Conservation (phyloP, 352 stramenopile species). For the Pelagophyceae sp. region DNA sequence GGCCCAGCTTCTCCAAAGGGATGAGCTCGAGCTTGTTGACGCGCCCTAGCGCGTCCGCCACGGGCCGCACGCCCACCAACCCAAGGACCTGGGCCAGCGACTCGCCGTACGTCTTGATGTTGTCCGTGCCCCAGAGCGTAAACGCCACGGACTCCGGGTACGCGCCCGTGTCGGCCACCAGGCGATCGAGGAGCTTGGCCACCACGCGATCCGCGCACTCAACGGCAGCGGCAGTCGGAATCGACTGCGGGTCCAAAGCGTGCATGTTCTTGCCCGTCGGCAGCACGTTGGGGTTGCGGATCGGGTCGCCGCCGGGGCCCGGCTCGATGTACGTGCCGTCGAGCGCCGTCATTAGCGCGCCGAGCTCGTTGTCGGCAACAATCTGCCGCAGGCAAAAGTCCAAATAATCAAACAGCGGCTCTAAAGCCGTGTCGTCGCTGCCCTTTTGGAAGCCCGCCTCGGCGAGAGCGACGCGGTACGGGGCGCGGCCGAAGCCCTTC, state of each 20-base stretch:
- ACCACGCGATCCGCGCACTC: slow-evolving; percentile 60
- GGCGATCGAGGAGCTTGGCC: slow-evolving; percentile 64
- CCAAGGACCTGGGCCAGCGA: slow-evolving; percentile 64
- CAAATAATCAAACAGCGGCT: slow-evolving; percentile 60
- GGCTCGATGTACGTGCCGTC: slow-evolving; percentile 70
- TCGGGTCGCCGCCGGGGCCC: slow-evolving; percentile 67
- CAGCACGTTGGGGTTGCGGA: slow-evolving; percentile 71
- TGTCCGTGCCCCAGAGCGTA: slow-evolving; percentile 74
- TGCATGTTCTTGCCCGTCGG: slow-evolving; percentile 76
- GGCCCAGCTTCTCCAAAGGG: slow-evolving; percentile 63
- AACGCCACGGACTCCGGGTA: slow-evolving; percentile 72
- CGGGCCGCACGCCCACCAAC: slow-evolving; percentile 60
- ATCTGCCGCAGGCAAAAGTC: slow-evolving; percentile 75
- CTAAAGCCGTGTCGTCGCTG: slow-evolving; percentile 46
- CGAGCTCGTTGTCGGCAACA: slow-evolving; percentile 67
- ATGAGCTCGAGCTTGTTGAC: slow-evolving; percentile 80
- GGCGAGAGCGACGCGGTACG: slow-evolving; percentile 61
- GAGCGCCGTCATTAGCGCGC: slow-evolving; percentile 60
- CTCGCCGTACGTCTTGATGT: slow-evolving; percentile 78
- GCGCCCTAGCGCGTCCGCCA: slow-evolving; percentile 65
- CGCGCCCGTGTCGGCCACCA: slow-evolving; percentile 44
- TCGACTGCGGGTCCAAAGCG: slow-evolving; percentile 65
- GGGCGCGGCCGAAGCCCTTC: slow-evolving; percentile 45
- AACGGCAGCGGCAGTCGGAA: slow-evolving; percentile 65
- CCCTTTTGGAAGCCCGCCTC: slow-evolving; percentile 56